A percentile compares a stretch with the other conserved stretches of the same genome.
Conservation (phyloP, 2,329 filamentous ascomycete genomes). For the Plenodomus lindquistii region DNA sequence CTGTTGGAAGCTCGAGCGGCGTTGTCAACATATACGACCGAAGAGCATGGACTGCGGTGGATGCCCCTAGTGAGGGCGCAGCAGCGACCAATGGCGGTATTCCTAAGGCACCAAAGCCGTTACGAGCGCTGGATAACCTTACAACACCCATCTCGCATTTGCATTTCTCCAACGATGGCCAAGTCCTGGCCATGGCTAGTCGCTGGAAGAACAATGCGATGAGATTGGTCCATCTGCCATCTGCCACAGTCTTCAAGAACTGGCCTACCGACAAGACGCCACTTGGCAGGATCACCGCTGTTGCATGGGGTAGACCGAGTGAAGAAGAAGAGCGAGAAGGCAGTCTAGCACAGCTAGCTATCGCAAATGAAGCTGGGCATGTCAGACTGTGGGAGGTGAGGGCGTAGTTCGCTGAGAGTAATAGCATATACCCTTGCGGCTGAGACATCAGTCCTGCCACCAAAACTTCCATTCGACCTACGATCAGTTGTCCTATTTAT, state of each 20-base stretch:
- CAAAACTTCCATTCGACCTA: neutral
- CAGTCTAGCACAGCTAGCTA: constrained; percentile 64
- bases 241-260: constrained; percentile 92
- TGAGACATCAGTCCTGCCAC: neutral
- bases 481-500: neutral
- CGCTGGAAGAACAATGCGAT: constrained; percentile 87
- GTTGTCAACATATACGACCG: constrained; percentile 95
- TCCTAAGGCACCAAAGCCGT: constrained; percentile 71
- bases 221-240: constrained; percentile 84
- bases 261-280: constrained; percentile 94
- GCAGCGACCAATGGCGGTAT: constrained; percentile 52
- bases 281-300: constrained; percentile 74
- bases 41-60: constrained; percentile 58
- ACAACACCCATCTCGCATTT: constrained; percentile 82
- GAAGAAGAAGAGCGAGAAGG: constrained; percentile 66
- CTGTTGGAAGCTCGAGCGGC: constrained; percentile 81
- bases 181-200: constrained; percentile 84
- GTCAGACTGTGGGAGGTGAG: constrained; percentile 80
- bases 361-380: constrained; percentile 87
- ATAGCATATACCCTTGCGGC: neutral
- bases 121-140: constrained; percentile 78
- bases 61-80: constrained; percentile 10
- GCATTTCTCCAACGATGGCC: constrained; percentile 83
- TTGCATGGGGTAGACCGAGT: constrained; percentile 52
- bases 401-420: constrained; percentile 16